Evolutionary conservation across 73 alveolate species (phyloP).

Genomic region (Paramecium octaurelia): DNA sequence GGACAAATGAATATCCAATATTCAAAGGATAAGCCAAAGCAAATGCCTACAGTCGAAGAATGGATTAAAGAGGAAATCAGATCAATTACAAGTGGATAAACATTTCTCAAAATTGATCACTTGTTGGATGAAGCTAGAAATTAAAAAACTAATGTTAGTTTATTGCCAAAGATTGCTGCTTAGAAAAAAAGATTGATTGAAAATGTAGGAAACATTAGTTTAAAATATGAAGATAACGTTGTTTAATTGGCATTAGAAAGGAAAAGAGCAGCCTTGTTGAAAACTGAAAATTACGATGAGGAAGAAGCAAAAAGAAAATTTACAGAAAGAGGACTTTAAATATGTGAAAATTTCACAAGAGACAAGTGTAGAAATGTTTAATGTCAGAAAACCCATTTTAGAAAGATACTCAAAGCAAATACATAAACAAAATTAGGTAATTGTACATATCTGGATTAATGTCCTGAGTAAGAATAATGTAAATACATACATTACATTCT

Average conservation of each 20-base stretch:
- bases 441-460: slow-evolving; percentile 95
- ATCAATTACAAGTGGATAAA: slow-evolving; percentile 16
- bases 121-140: slow-evolving; percentile 11
- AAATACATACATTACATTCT: slow-evolving; percentile 81
- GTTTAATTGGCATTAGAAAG: slow-evolving; percentile 54
- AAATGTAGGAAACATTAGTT: slow-evolving; percentile 23
- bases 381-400: slow-evolving; percentile 57
- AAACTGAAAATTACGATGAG: slow-evolving; percentile 56
- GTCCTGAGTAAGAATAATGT: slow-evolving; percentile 83
- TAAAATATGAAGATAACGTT: slow-evolving; percentile 41
- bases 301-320: slow-evolving; percentile 58
- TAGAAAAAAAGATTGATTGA: slow-evolving; percentile 39
- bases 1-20: slow-evolving; percentile 35
- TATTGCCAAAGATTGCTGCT: slow-evolving; percentile 44
- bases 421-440: slow-evolving; percentile 87
- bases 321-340: slow-evolving; percentile 55
- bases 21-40: slow-evolving; percentile 59
- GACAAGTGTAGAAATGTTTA: slow-evolving; percentile 55
- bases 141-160: neutral
- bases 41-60: slow-evolving; percentile 59
- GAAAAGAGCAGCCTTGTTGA: slow-evolving; percentile 37
- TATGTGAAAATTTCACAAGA: slow-evolving; percentile 53
- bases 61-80: slow-evolving; percentile 5
- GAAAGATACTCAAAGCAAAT: slow-evolving; percentile 49
- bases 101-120: slow-evolving; percentile 32